Base-by-base conservation (phyloP, 495 filamentous ascomycete genomes). In the Trichoderma reesei region DNA sequence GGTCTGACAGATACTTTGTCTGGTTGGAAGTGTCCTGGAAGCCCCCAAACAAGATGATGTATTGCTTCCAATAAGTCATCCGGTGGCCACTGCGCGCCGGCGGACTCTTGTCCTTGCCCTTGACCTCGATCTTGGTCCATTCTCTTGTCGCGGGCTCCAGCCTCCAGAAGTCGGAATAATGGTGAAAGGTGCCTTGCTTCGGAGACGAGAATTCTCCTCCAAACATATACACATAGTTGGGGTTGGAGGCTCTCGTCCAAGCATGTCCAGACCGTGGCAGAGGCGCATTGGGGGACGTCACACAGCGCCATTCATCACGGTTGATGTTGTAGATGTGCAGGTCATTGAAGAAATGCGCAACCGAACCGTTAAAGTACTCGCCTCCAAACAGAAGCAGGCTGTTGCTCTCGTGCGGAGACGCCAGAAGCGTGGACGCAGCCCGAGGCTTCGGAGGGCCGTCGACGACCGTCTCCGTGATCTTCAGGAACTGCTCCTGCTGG, bases 161-260 rank as follows among this genome's bases (percentile, higher is more conserved):
- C 38, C 89, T 82, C 94, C 94, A 98, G 72, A 98, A 97, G 72
- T 97, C 94, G 73, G 96, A 96, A 77, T 98, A 98, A 69, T 98
- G 94, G 71, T 98, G 97, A 72, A 98, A 98, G 1, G 93, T 98
- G 4, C 94, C 94, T 73, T 98, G 94, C 70, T 97, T 98, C 1
- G 94, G 94, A 59, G 72, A 76, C 64, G 72, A 75, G 66, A 84
- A 83, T 66, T 84, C 79, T 68, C 93, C 94, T 69, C 94, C 94
- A 68, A 97, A 98, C 16, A 98, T 74, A 74, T 93, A 98, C 48
- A 97, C 80, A n/a, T 87, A 86, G 63, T 75, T 77, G 38, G 86
- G 83, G 73, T 95, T 94, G 16, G 89, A 91, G 59, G 88, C 91
- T 65, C 92, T 84, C 67, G 87, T 91, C 88, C 92, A 96, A 26